phyloP scores from a whole-genome alignment of 306 rosid species.

The Erythrophleum fordii region DNA sequence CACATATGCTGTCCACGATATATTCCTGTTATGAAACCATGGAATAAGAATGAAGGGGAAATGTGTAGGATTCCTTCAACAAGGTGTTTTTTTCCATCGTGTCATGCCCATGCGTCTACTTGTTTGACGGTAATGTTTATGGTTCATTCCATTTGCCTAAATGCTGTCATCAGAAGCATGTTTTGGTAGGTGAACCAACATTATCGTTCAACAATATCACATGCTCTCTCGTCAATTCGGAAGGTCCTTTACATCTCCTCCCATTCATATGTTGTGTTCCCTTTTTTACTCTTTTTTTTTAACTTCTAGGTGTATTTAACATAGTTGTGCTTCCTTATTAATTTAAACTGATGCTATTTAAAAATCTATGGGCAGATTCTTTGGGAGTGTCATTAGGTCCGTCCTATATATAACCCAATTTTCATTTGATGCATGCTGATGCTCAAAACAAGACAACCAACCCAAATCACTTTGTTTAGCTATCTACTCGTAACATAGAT shows the following conservation, averaged over 20 bases:
- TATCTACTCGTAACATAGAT: neutral
- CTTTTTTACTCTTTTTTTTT: too few species aligned
- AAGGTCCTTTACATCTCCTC: slow-evolving; percentile 13
- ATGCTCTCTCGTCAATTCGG: slow-evolving; percentile 9
- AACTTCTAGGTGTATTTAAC: neutral
- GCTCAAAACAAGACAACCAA: neutral
- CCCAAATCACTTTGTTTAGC: neutral
- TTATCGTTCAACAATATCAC: slow-evolving; percentile 25
- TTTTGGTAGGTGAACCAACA: slow-evolving; percentile 38
- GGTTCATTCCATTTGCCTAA: slow-evolving; percentile 12
- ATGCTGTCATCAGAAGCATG: slow-evolving; percentile 10
- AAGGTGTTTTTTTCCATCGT: neutral
- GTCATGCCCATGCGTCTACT: neutral
- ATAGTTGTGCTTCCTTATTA: neutral
- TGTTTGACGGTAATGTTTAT: neutral
- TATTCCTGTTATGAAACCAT: too few species aligned
- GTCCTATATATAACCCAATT: neutral
- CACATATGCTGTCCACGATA: too few species aligned
- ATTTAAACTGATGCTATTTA: neutral
- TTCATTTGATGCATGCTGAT: neutral
- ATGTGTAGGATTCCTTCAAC: slow-evolving; percentile 26
- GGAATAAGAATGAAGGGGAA: neutral
- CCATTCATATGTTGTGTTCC: neutral
- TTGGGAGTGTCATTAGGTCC: neutral
- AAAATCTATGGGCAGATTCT: neutral